phyloP scores from a whole-genome alignment of 2,329 filamentous ascomycete genomes.

The Thermoascus crustaceus region DNA sequence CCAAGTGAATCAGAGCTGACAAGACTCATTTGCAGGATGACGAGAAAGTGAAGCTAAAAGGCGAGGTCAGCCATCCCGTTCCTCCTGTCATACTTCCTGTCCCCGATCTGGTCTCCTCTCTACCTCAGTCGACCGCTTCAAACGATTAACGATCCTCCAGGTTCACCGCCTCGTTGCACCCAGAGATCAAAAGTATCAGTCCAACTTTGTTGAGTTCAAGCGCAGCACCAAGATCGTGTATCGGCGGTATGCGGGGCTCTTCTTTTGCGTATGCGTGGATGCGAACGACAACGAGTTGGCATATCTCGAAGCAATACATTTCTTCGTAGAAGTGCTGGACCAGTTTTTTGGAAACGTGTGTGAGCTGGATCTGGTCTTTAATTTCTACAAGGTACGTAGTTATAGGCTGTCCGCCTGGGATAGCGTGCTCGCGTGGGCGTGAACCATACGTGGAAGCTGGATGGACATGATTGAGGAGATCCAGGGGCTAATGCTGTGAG shows the following conservation, averaged over 20 bases:
- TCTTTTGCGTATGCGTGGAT: slow-evolving; percentile 99
- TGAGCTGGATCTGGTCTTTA: slow-evolving; percentile 81
- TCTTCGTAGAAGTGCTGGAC: slow-evolving; percentile 98
- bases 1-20: background rate
- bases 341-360: slow-evolving; percentile 99
- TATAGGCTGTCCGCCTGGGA: too few relatives aligned
- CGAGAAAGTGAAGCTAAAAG: slow-evolving; percentile 98
- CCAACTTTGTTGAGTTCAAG: slow-evolving; percentile 89
- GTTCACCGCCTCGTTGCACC: slow-evolving; percentile 96
- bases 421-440: too few relatives aligned
- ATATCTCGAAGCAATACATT: slow-evolving; percentile 95
- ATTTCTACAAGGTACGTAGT: slow-evolving; percentile 60
- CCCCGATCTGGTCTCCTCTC: too few relatives aligned
- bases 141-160: slow-evolving; percentile 34
- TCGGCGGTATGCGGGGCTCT: slow-evolving; percentile 90
- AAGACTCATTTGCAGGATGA: slow-evolving; percentile 56
- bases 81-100: slow-evolving; percentile 1
- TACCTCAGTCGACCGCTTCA: slow-evolving; percentile 1
- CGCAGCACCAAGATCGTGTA: slow-evolving; percentile 83
- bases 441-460: too few relatives aligned
- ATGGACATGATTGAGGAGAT: too few relatives aligned
- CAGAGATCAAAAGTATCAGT: slow-evolving; percentile 98
- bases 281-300: slow-evolving; percentile 98
- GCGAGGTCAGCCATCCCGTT: slow-evolving; percentile 58
- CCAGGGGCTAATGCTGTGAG: background rate